These are phyloP conservation scores for Iris macrosiphon DNA, from an alignment of 106 monocot species.

Conservation along the genomic window DNA sequence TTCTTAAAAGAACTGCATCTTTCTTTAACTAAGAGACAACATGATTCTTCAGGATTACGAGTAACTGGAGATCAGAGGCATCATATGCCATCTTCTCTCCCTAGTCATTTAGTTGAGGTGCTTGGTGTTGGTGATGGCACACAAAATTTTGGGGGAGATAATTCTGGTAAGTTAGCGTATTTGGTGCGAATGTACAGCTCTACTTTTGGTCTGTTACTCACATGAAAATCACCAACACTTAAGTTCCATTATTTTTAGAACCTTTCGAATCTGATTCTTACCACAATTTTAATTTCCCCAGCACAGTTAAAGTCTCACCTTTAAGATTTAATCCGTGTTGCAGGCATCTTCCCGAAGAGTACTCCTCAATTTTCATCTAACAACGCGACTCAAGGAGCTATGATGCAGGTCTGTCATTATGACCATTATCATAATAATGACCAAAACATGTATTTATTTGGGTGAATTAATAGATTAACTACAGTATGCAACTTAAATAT, in stretches of 20 bases:
- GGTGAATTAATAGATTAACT: neutral
- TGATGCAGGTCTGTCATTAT: slow-evolving; percentile 61
- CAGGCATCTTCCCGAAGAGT: slow-evolving; percentile 58
- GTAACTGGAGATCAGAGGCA: slow-evolving; percentile 74
- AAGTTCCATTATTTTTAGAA: too few species aligned
- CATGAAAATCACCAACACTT: too few species aligned
- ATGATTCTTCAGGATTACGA: slow-evolving; percentile 47
- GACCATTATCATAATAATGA: neutral
- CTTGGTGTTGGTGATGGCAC: slow-evolving; percentile 47
- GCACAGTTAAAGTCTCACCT: neutral
- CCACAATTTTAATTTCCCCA: neutral
- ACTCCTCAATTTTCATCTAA: slow-evolving; percentile 45
- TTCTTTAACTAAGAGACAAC: neutral
- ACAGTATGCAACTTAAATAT: neutral
- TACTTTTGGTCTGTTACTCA: too few species aligned
- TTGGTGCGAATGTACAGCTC: too few species aligned
- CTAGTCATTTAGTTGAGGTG: slow-evolving; percentile 80
- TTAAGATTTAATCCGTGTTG: slow-evolving; percentile 2
- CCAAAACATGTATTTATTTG: neutral
- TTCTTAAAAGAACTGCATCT: neutral
- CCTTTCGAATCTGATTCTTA: too few species aligned
- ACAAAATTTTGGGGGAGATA: slow-evolving; percentile 55
- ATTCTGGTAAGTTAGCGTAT: slow-evolving; percentile 43
- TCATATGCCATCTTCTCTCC: slow-evolving; percentile 67
- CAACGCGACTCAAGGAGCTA: slow-evolving; percentile 32